Base-by-base conservation (phyloP, 2,329 filamentous ascomycete species). In the Rhynchosporium secalis region DNA sequence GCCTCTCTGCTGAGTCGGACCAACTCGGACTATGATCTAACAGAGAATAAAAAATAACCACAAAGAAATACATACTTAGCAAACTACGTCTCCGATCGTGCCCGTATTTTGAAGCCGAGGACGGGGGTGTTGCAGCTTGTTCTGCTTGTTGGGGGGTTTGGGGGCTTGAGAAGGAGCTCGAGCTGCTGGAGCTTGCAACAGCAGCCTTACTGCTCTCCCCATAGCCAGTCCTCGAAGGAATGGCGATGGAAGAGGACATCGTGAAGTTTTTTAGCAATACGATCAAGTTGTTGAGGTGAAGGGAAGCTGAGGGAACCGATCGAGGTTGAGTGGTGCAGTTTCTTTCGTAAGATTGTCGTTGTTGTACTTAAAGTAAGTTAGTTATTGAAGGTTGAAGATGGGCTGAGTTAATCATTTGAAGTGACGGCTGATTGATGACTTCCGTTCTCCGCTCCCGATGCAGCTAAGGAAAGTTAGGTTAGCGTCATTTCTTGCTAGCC, bases 201-300 rank as follows among this genome's bases (percentile, higher is more conserved):
- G 66, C 75, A 66, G 78, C 76, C 73, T 85, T 83, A 66, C 67
- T 72, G 58, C 66, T 68, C 62, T 73, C 70, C 71, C 76, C 65
- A 76, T 75, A 69, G 69, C 69, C 66, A 72, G 74, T 65, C 81
- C 76, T 66, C 26, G 76, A 73, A 3, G 87, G 88, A 69, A 92
- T 91, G 67, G 83, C 80, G 76, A 91, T 91, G 64, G 86, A 89
- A 63, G 86, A 86, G 64, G 86, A 87, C 85, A 88, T 74, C 47
- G 45, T 68, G 62, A 62, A 45, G 31, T 29, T 56, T 9, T 60
- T 26, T 29, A 60, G 46, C 48, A 62, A 64, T 61, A 52, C 62
- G 20, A 52, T 46, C 46, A 45, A 13, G 56, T 64, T 60, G 20
- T 8, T 48, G 29, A 55, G 20, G 28, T 38, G 9, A 49, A 57